Conservation (phyloP, 2,329 filamentous ascomycete species). For the Pyrenophora teres region DNA sequence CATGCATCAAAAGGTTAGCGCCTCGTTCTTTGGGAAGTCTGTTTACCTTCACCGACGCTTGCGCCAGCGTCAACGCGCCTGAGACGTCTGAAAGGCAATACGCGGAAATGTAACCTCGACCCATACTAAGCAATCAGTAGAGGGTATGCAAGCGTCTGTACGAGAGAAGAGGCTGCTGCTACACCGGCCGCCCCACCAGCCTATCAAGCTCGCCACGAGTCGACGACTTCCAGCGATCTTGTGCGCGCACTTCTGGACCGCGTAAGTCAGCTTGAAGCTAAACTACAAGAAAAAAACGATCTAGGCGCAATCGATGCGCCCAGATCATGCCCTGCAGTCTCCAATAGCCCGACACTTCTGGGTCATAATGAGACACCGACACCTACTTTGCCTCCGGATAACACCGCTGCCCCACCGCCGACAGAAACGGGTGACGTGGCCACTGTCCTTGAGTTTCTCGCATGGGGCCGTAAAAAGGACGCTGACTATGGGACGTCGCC, state of each 20-base stretch:
- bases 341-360: neutral
- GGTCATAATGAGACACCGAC: constrained; percentile 17
- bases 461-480: constrained; percentile 56
- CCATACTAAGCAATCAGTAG: constrained; percentile 2
- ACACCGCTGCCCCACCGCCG: neutral
- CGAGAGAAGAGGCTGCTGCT: constrained; percentile 11
- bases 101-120: neutral
- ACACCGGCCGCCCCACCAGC: neutral
- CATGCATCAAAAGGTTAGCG: constrained; percentile 44
- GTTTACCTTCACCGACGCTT: neutral
- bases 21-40: neutral
- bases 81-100: neutral
- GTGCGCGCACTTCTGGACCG: constrained; percentile 29
- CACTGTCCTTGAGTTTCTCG: constrained; percentile 55
- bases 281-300: constrained; percentile 10
- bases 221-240: constrained; percentile 5
- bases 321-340: neutral
- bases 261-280: constrained; percentile 33
- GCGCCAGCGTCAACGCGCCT: too few relatives aligned
- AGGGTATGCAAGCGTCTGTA: constrained; percentile 21
- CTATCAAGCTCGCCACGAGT: neutral
- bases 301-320: neutral
- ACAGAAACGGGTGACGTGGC: constrained; percentile 45
- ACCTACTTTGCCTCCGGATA: neutral
- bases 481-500: constrained; percentile 15